phyloP scores from a whole-genome alignment of 345 rosid species.

The rapeseed (Brassica napus) region DNA sequence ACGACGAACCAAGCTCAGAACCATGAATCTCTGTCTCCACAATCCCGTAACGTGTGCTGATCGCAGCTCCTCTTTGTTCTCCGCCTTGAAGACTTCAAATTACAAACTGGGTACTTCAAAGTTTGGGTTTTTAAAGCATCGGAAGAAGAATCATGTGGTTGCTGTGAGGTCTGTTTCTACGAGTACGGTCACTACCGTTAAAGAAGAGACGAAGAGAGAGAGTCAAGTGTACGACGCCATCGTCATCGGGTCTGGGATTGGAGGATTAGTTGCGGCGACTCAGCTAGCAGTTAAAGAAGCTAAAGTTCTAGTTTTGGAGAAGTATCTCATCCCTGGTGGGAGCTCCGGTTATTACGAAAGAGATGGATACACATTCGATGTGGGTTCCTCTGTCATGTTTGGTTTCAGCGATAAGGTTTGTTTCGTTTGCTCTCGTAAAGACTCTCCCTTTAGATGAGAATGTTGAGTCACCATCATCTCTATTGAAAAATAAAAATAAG shows the following conservation, averaged over 20 bases:
- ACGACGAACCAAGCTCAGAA: slow-evolving; percentile 12
- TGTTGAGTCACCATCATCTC: neutral
- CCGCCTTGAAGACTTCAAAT: slow-evolving; percentile 16
- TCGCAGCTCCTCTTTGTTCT: slow-evolving; percentile 10
- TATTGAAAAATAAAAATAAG: no score
- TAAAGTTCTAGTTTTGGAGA: slow-evolving; percentile 78
- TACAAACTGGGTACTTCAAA: slow-evolving; percentile 4
- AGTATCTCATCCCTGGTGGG: slow-evolving; percentile 97
- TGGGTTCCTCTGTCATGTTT: slow-evolving; percentile 95
- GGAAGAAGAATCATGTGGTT: slow-evolving; percentile 8
- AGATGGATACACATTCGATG: slow-evolving; percentile 93
- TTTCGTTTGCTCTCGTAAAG: neutral
- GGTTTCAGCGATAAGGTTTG: slow-evolving; percentile 91
- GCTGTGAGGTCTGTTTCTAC: slow-evolving; percentile 27
- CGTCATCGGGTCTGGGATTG: slow-evolving; percentile 89
- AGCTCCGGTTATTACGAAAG: slow-evolving; percentile 87
- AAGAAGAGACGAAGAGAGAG: slow-evolving; percentile 36
- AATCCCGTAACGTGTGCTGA: slow-evolving; percentile 3
- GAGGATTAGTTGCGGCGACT: slow-evolving; percentile 89
- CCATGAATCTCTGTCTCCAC: slow-evolving; percentile 30
- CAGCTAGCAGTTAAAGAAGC: slow-evolving; percentile 92
- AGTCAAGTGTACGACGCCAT: slow-evolving; percentile 65
- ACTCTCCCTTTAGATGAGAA: neutral
- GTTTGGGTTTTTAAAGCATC: slow-evolving; percentile 14
- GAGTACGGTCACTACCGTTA: slow-evolving; percentile 28